Conservation (phyloP, 306 rosid genomes). For the Vachellia pachyceras region DNA sequence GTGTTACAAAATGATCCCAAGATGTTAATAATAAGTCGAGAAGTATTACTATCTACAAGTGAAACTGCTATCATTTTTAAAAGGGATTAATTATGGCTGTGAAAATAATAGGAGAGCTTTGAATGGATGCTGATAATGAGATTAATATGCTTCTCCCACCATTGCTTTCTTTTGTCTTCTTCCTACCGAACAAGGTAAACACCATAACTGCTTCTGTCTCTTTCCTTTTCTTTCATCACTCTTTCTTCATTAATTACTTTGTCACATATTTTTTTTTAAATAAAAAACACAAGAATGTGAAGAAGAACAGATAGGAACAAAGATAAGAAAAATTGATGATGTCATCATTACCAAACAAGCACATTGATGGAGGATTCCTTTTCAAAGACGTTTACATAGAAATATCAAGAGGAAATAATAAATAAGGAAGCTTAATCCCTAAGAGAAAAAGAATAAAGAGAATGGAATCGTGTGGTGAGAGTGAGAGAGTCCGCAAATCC, state of each 20-base stretch:
- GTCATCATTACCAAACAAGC: no score
- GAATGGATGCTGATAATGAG: not conserved
- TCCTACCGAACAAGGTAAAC: constrained; percentile 6
- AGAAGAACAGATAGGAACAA: no score
- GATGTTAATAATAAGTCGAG: no score
- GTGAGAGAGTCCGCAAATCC: not conserved
- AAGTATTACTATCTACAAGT: no score
- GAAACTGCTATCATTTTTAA: no score
- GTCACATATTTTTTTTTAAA: not conserved
- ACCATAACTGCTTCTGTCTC: not conserved
- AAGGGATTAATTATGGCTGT: no score
- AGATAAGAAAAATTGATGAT: no score
- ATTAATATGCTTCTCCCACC: constrained; percentile 17
- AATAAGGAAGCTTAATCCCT: not conserved
- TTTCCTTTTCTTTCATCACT: not conserved
- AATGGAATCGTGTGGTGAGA: not conserved
- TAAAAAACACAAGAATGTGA: not conserved
- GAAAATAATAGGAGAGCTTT: not conserved
- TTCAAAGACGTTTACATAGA: not conserved
- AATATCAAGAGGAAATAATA: not conserved
- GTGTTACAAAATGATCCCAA: no score
- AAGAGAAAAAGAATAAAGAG: not conserved
- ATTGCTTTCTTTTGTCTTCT: constrained; percentile 12
- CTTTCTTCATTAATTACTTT: not conserved
- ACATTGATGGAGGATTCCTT: not conserved